Evolutionary conservation across 352 stramenopile genomes (phyloP).

Genomic region (Elongisporangium undulatum): DNA sequence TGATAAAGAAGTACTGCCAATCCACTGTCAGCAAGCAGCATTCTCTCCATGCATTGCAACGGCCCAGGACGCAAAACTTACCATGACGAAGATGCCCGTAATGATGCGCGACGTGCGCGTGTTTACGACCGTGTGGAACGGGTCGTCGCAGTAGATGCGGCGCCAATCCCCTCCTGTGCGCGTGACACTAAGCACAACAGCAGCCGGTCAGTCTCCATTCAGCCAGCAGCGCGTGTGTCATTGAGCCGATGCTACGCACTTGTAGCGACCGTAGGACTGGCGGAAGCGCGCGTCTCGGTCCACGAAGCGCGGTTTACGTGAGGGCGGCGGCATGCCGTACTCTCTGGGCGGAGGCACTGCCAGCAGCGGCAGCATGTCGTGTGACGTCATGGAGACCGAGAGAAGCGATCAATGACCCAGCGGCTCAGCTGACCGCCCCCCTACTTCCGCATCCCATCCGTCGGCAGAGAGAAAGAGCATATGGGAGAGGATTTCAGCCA

Average conservation of each 20-base stretch:
- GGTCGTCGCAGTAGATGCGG: constrained; percentile 79
- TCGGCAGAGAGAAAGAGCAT: not conserved
- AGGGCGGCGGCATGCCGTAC: constrained; percentile 1
- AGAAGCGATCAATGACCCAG: not conserved
- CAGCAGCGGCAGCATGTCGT: not conserved
- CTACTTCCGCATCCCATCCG: not conserved
- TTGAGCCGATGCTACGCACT: constrained; percentile 26
- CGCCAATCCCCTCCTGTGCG: constrained; percentile 76
- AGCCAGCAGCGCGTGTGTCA: not conserved
- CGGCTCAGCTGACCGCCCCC: not conserved
- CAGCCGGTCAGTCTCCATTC: constrained; percentile 1
- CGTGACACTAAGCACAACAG: constrained; percentile 18
- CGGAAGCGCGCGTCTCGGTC: constrained; percentile 61
- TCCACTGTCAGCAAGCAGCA: not conserved
- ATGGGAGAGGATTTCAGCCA: not conserved
- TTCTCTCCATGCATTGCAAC: not conserved
- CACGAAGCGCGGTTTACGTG: constrained; percentile 41
- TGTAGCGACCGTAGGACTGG: constrained; percentile 67
- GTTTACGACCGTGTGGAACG: constrained; percentile 87
- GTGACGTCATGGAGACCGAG: not conserved
- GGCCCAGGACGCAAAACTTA: constrained; percentile 19
- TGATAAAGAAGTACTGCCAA: constrained; percentile 74
- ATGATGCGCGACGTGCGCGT: constrained; percentile 79
- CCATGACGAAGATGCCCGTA: constrained; percentile 68
- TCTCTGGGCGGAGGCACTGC: not conserved